Conservation (phyloP, 2,329 filamentous ascomycete species). For the Pseudonectria foliicola region DNA sequence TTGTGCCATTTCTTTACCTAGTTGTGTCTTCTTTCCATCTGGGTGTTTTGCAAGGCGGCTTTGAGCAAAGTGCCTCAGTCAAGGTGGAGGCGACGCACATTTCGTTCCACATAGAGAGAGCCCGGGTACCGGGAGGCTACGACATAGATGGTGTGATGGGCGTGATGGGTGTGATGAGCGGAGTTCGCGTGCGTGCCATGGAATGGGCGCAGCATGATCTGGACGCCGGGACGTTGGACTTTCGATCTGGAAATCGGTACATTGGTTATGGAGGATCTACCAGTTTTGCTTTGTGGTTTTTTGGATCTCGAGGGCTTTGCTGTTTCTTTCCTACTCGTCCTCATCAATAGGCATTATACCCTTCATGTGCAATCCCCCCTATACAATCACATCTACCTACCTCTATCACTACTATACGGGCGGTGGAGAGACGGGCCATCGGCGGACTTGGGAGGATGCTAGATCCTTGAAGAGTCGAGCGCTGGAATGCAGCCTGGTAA, state of each 20-base stretch:
- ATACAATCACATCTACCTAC: too few species aligned
- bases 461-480: too few species aligned
- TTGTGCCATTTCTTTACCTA: too few species aligned
- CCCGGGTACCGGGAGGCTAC: constrained; percentile 9
- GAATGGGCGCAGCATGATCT: not conserved
- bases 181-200: not conserved
- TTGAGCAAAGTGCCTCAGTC: constrained; percentile 3
- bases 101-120: constrained; percentile 11
- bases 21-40: too few species aligned
- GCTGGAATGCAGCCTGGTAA: too few species aligned
- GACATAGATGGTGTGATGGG: constrained; percentile 17
- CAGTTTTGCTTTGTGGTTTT: constrained; percentile 5
- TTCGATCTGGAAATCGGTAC: constrained; percentile 4
- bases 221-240: not conserved
- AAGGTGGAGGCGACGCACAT: constrained; percentile 4
- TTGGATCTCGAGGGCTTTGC: constrained; percentile 8
- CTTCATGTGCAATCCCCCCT: constrained; percentile 17
- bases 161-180: too few species aligned
- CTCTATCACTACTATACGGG: too few species aligned
- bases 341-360: constrained; percentile 26
- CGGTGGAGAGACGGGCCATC: too few species aligned
- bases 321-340: constrained; percentile 8
- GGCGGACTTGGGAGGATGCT: too few species aligned
- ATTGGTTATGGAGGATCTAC: constrained; percentile 15
- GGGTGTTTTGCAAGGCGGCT: not conserved